Evolutionary conservation across 805 yeast species (phyloP), one percentile per base, ranked within the genome.

Genomic region (Komagataella ulmi): DNA sequence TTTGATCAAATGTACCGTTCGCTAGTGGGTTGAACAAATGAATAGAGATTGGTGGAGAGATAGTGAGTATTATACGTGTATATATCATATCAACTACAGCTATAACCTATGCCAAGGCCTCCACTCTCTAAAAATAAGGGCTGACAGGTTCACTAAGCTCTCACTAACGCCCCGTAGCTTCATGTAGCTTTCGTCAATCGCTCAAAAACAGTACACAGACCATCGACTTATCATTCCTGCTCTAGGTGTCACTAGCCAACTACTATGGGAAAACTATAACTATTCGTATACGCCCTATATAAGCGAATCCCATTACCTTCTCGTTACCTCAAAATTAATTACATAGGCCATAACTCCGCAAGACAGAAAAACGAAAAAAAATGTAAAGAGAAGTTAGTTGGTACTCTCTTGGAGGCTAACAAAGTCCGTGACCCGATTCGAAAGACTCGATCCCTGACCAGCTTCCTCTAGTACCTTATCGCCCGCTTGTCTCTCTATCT

Each of bases 401-500:
- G 40, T 30, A 30, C 40, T 30, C 40, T 30, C 40, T 12, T 30
- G 40, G 12, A 30, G n/a, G 40, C 40, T 4, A 30, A 30, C 40
- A 8, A 30, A 30, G 40, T 30, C 40, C 40, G 40, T 30, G 2
- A 30, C 40, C 14, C 40, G 40, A 30, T 30, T 30, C 6, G 40
- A 30, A 10, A 30, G 40, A 30, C 40, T 30, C 12, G 40, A 30
- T 10, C 40, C 40, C 40, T 30, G 40, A 30, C 40, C 40, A 4
- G 14, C 40, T 8, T 30, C 40, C 14, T 30, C 40, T 14, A 30
- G 40, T 5, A 30, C 40, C 14, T 30, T 30, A 14, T 30, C 40
- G 14, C 40, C 40, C 68, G 61, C 17, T 62, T 50, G 64, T 63
- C 62, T 49, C 50, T 72, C 76, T 54, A 70, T 63, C 14, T 70